Conservation (phyloP, 2,329 filamentous ascomycete species). For the Epichloe gansuensis region DNA sequence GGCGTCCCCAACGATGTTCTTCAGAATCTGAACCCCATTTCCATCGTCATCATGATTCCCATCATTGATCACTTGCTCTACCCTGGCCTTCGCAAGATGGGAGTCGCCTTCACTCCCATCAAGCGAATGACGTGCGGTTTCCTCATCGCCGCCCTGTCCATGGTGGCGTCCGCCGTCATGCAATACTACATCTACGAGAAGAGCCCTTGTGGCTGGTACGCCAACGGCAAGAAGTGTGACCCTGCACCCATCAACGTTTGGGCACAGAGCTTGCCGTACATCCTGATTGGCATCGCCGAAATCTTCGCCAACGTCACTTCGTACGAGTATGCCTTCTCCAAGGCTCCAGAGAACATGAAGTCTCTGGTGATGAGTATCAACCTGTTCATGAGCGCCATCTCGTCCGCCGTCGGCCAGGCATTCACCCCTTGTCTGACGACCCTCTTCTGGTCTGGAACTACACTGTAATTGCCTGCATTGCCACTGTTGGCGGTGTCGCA, state of each 20-base stretch:
- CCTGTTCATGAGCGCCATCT: conserved; percentile 59
- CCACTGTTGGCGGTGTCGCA: conserved; percentile 46
- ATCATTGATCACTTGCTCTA: conserved; percentile 59
- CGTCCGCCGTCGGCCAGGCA: conserved; percentile 58
- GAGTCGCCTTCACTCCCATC: conserved; percentile 60
- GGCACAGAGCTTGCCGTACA: conserved; percentile 40
- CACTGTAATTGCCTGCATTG: conserved; percentile 46
- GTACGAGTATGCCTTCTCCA: conserved; percentile 66
- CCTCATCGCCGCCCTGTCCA: conserved; percentile 48
- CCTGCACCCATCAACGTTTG: conserved; percentile 54
- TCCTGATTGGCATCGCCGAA: conserved; percentile 39
- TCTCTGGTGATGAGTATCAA: conserved; percentile 60
- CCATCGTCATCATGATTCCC: conserved; percentile 64
- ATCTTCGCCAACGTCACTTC: conserved; percentile 45
- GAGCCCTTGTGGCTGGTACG: conserved; percentile 46
- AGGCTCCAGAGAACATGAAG: conserved; percentile 70
- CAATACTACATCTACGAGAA: conserved; percentile 52
- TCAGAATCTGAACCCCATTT: conserved; percentile 63
- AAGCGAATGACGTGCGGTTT: conserved; percentile 65
- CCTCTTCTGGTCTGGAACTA: conserved; percentile 66
- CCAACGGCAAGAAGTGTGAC: conserved; percentile 33
- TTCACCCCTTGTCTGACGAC: conserved; percentile 50
- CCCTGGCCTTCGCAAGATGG: conserved; percentile 50
- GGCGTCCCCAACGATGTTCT: conserved; percentile 70
- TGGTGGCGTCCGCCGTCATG: conserved; percentile 44